A percentile compares a stretch with the other conserved stretches of the same genome.
phyloP scores from a whole-genome alignment of 805 yeast species.

The Zygoascus flipseniorum region DNA sequence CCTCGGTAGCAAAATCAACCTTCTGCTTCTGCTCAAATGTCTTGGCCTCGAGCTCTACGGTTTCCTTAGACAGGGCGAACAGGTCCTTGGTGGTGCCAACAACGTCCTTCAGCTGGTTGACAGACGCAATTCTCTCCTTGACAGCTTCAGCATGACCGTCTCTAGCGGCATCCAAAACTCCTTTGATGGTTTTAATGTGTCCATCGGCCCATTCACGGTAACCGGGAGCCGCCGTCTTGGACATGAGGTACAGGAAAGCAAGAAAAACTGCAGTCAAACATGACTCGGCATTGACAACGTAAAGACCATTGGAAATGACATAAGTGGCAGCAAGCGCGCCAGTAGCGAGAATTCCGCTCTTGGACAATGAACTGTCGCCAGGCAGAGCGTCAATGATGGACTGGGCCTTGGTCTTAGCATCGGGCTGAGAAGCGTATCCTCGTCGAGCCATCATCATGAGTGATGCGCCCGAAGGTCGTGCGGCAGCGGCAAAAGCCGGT shows the following conservation, averaged over 20 bases:
- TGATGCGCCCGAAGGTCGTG: neutral
- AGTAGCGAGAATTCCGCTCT: conserved; percentile 93
- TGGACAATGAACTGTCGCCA: conserved; percentile 77
- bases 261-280: conserved; percentile 73
- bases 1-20: conserved; percentile 80
- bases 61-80: conserved; percentile 92
- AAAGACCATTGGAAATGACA: conserved; percentile 88
- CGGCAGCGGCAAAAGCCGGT: neutral
- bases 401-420: conserved; percentile 86
- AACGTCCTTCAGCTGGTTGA: conserved; percentile 83
- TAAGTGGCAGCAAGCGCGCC: conserved; percentile 89
- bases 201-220: conserved; percentile 92
- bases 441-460: conserved; percentile 5
- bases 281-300: conserved; percentile 91
- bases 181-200: conserved; percentile 72
- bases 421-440: conserved; percentile 33
- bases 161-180: conserved; percentile 80
- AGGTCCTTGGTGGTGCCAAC: conserved; percentile 84
- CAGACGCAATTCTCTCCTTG: conserved; percentile 82
- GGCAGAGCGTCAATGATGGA: conserved; percentile 89
- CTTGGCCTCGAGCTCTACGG: conserved; percentile 91
- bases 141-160: conserved; percentile 87
- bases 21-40: conserved; percentile 89
- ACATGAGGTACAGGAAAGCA: conserved; percentile 64
- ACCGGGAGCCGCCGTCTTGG: conserved; percentile 87